Evolutionary conservation across 768 basidiomycete genomes (phyloP).

Genomic region (Pisolithus tinctorius): DNA sequence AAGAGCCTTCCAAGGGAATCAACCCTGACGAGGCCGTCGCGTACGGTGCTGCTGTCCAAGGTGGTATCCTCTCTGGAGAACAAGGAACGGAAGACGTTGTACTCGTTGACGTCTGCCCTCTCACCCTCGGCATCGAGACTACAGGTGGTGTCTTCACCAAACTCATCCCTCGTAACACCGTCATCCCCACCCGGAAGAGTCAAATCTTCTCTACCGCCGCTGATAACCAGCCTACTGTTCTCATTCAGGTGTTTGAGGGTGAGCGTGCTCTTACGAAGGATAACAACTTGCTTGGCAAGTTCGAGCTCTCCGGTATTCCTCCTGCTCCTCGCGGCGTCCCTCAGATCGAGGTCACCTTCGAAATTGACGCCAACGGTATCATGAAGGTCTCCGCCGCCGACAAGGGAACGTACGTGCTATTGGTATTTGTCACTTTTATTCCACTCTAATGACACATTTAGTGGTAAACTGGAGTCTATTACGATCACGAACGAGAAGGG

Average conservation of each 20-base stretch:
- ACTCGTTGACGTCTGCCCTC: conserved; percentile 91
- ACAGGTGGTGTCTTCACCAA: conserved; percentile 29
- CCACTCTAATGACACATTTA: no score
- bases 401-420: neutral
- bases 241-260: conserved; percentile 70
- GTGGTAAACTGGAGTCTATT: neutral
- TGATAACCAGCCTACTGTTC: conserved; percentile 87
- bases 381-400: neutral
- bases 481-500: neutral
- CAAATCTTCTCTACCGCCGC: conserved; percentile 78
- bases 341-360: conserved; percentile 50
- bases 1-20: conserved; percentile 86
- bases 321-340: conserved; percentile 79
- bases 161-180: neutral
- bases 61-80: conserved; percentile 44
- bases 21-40: conserved; percentile 74
- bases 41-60: conserved; percentile 68
- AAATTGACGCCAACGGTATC: neutral
- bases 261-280: conserved; percentile 93
- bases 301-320: conserved; percentile 54
- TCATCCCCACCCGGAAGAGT: neutral
- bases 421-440: no score
- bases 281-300: conserved; percentile 46
- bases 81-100: conserved; percentile 95
- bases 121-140: conserved; percentile 92